Conservation (phyloP, 2,329 filamentous ascomycete species). For the Huntiella moniliformis region DNA sequence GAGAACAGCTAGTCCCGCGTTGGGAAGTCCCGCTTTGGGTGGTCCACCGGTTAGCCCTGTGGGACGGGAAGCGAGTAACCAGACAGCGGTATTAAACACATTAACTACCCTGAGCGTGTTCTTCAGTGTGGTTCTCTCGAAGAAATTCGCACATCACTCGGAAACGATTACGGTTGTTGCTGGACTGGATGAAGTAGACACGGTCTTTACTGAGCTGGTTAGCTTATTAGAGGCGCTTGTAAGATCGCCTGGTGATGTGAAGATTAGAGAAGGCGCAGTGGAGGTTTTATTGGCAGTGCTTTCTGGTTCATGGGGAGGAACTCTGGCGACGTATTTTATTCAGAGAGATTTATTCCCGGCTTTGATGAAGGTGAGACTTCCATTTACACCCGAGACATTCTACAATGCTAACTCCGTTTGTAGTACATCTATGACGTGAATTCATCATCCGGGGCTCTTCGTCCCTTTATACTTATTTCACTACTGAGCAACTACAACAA, state of each 20-base stretch:
- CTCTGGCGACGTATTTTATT: slow-evolving; percentile 82
- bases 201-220: slow-evolving; percentile 76
- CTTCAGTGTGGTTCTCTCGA: slow-evolving; percentile 61
- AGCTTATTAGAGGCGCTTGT: slow-evolving; percentile 66
- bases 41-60: neutral
- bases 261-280: slow-evolving; percentile 42
- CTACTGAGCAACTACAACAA: slow-evolving; percentile 96
- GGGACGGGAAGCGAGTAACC: neutral
- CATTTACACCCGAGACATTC: neutral
- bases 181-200: slow-evolving; percentile 74
- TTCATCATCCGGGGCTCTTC: slow-evolving; percentile 40
- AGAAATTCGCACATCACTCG: slow-evolving; percentile 86
- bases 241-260: slow-evolving; percentile 39
- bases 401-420: neutral
- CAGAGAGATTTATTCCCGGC: slow-evolving; percentile 87
- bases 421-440: slow-evolving; percentile 71
- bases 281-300: slow-evolving; percentile 66
- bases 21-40: neutral
- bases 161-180: slow-evolving; percentile 79
- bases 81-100: neutral
- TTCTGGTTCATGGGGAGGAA: slow-evolving; percentile 90
- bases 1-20: neutral
- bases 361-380: slow-evolving; percentile 60
- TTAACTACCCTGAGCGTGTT: slow-evolving; percentile 65
- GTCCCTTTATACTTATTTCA: slow-evolving; percentile 68